Conservation (phyloP, 2,329 filamentous ascomycete genomes). For the Fusarium verticillioides region DNA sequence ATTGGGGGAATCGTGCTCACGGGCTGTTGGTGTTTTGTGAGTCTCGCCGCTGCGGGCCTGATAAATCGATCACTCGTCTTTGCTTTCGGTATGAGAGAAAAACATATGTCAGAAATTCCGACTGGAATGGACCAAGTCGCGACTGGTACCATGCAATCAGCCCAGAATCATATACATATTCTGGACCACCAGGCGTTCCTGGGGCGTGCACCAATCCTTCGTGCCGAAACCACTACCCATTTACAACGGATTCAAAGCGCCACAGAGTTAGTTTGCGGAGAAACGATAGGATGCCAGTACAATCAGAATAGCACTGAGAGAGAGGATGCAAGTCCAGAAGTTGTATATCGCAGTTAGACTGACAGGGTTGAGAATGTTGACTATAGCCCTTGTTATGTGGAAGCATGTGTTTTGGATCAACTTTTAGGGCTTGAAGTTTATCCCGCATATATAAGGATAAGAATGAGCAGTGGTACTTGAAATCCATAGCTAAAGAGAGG, state of each 20-base stretch:
- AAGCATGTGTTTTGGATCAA: not conserved
- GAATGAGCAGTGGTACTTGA: too few relatives aligned
- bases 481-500: too few relatives aligned
- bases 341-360: not conserved
- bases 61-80: not conserved
- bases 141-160: not conserved
- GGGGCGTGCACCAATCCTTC: not conserved
- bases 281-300: not conserved
- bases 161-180: not conserved
- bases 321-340: not conserved
- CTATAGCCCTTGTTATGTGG: rapidly evolving
- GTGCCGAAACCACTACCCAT: not conserved
- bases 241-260: not conserved
- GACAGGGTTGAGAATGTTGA: not conserved
- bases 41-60: not conserved
- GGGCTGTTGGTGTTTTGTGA: not conserved
- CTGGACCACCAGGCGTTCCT: not conserved
- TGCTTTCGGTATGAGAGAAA: not conserved
- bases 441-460: too few relatives aligned
- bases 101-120: not conserved
- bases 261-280: not conserved
- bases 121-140: not conserved
- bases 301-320: not conserved
- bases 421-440: too few relatives aligned
- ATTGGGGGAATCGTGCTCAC: not conserved